Evolutionary conservation across 1,284 basidiomycete genomes (phyloP).

Genomic region (Termitomyces sp.): DNA sequence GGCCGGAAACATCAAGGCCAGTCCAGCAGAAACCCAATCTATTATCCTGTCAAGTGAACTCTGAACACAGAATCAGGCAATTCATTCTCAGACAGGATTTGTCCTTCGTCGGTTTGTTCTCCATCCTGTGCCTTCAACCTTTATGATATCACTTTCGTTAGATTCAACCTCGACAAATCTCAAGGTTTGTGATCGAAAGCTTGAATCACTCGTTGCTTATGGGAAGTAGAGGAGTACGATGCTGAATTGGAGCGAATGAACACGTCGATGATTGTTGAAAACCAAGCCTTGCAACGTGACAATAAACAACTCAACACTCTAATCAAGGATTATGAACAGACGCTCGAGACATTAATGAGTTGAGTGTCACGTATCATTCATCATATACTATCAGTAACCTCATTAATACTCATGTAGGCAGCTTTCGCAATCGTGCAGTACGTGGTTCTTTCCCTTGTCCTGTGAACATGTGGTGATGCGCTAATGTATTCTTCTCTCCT

Average conservation of each 20-base stretch:
- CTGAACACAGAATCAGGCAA: slow-evolving; percentile 49
- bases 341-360: slow-evolving; percentile 93
- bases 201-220: slow-evolving; percentile 4
- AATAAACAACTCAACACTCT: slow-evolving; percentile 91
- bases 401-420: slow-evolving; percentile 25
- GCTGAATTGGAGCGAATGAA: slow-evolving; percentile 93
- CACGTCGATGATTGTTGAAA: slow-evolving; percentile 76
- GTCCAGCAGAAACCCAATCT: slow-evolving; percentile 13
- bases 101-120: slow-evolving; percentile 72
- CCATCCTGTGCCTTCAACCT: background rate
- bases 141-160: slow-evolving; percentile 19
- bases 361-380: slow-evolving; percentile 14
- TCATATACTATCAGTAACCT: background rate
- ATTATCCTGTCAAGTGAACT: background rate
- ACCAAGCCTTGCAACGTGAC: slow-evolving; percentile 84
- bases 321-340: slow-evolving; percentile 95
- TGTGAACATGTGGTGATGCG: background rate
- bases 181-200: slow-evolving; percentile 54
- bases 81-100: slow-evolving; percentile 82
- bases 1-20: slow-evolving; percentile 77
- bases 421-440: slow-evolving; percentile 87
- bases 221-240: slow-evolving; percentile 76
- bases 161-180: slow-evolving; percentile 88
- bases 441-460: slow-evolving; percentile 28
- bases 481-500: background rate